These are phyloP conservation scores for Panicum miliaceum DNA, from an alignment of 176 grass and related monocot species.

Conservation along the genomic window DNA sequence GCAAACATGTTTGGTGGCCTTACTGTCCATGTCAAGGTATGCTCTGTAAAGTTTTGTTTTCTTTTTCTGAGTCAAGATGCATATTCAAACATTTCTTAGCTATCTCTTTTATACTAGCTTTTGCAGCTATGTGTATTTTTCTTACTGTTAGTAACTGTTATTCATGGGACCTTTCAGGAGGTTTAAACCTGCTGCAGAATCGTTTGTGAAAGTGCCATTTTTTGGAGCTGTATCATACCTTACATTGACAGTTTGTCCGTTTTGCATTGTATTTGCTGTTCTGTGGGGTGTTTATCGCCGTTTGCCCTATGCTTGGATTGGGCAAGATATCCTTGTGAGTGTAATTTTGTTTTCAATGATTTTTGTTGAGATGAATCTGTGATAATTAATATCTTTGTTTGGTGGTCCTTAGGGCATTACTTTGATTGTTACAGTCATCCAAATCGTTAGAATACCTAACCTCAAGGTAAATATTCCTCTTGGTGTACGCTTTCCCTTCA, in stretches of 20 bases:
- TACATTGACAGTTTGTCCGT: conserved; percentile 79
- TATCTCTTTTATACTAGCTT: conserved; percentile 18
- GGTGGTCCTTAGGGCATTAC: conserved; percentile 76
- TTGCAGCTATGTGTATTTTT: background rate
- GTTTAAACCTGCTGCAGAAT: conserved; percentile 85
- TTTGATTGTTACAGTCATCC: conserved; percentile 90
- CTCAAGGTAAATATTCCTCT: conserved; percentile 75
- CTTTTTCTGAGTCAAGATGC: conserved; percentile 31
- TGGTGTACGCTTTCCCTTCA: background rate
- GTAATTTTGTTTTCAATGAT: conserved; percentile 5
- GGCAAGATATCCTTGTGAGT: conserved; percentile 97
- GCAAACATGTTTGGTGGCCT: conserved; percentile 95
- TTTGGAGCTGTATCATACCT: conserved; percentile 92
- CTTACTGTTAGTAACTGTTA: conserved; percentile 27
- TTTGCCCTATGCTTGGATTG: conserved; percentile 80
- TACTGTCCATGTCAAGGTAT: conserved; percentile 96
- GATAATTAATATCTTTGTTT: conserved; percentile 26
- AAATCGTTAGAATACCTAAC: conserved; percentile 95
- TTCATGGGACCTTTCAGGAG: conserved; percentile 65
- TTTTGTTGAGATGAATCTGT: conserved; percentile 36
- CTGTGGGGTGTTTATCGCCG: conserved; percentile 79
- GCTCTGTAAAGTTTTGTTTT: conserved; percentile 12
- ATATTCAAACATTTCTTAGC: conserved; percentile 21
- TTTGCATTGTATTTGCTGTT: conserved; percentile 81
- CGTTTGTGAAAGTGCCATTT: conserved; percentile 87